Evolutionary conservation across 2,329 filamentous ascomycete genomes (phyloP).

Genomic region (Stromatinia cepivora): DNA sequence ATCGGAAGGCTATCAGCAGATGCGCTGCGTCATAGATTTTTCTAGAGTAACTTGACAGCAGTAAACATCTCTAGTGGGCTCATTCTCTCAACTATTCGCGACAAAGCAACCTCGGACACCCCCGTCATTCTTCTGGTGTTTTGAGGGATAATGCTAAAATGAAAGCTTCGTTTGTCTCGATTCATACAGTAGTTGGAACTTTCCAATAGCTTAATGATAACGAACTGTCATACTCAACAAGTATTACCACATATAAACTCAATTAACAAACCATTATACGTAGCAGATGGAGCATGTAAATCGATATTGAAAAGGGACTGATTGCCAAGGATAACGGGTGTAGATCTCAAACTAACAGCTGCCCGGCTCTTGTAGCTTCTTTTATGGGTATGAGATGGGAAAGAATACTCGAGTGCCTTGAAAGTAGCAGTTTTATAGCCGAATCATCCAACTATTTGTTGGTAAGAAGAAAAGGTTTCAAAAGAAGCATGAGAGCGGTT

Average conservation of each 20-base stretch:
- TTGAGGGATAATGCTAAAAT: background rate
- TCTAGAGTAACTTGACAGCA: no score
- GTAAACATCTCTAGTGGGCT: background rate
- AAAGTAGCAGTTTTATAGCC: background rate
- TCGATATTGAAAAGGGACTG: background rate
- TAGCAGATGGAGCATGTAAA: no score
- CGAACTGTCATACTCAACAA: background rate
- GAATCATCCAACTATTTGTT: background rate
- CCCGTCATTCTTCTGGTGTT: no score
- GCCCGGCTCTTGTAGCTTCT: constrained; percentile 2
- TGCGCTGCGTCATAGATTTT: background rate
- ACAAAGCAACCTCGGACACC: background rate
- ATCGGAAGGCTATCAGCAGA: background rate
- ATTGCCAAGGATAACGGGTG: background rate
- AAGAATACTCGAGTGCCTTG: background rate
- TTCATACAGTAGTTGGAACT: constrained; percentile 8
- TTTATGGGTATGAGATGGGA: background rate
- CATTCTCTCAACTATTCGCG: background rate
- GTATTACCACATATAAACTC: background rate
- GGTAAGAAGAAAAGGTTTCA: background rate
- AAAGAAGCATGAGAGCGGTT: background rate
- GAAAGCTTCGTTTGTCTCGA: background rate
- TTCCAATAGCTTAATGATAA: background rate
- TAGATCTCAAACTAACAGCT: constrained; percentile 1
- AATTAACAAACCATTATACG: background rate